Conservation (phyloP, 208 protist genomes). For the Entamoeba dispar region DNA sequence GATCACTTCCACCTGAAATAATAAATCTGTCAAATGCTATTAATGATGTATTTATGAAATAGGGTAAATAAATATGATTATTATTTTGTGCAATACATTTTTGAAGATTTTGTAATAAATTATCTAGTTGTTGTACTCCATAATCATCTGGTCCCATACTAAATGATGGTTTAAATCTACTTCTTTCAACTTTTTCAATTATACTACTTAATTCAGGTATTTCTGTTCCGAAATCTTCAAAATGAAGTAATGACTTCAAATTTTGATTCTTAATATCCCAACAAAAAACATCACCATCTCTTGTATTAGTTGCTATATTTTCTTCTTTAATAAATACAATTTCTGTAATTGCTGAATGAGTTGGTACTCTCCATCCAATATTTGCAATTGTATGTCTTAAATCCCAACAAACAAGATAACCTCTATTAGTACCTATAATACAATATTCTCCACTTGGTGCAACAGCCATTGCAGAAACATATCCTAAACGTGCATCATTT, state of each 20-base stretch:
- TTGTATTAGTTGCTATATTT: background rate
- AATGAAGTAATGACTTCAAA: background rate
- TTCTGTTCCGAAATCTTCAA: background rate
- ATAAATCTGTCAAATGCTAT: background rate
- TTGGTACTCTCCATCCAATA: background rate
- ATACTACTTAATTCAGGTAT: background rate
- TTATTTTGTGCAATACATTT: background rate
- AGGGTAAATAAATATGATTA: background rate
- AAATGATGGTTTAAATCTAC: background rate
- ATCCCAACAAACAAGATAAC: background rate
- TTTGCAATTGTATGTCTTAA: background rate
- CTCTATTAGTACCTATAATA: background rate
- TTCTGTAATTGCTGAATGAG: background rate
- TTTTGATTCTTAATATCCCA: background rate
- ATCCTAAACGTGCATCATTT: background rate
- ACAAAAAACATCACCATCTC: background rate
- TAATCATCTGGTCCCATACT: background rate
- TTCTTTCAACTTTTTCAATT: background rate
- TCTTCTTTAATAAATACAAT: background rate
- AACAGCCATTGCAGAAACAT: background rate
- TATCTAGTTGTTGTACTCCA: background rate
- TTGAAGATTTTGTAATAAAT: background rate
- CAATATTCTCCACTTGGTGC: background rate
- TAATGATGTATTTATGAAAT: background rate
- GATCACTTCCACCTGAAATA: background rate